phyloP scores from a whole-genome alignment of 257 asterid genomes.

The Fraxinus americana region DNA sequence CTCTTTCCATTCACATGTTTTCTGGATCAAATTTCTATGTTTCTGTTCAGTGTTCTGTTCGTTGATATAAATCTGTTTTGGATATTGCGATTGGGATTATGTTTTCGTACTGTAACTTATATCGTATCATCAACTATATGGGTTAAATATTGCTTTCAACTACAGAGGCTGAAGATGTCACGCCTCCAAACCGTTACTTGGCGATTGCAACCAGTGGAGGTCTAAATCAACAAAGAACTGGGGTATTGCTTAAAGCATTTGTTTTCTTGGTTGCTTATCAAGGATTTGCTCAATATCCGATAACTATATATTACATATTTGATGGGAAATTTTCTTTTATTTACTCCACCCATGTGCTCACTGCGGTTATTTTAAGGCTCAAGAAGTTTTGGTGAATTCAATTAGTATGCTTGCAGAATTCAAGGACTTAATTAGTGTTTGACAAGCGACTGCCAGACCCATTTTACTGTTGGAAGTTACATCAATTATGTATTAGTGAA shows the following conservation, averaged over 20 bases:
- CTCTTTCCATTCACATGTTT: background rate
- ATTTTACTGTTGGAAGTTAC: background rate
- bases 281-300: constrained; percentile 15
- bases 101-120: background rate
- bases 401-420: background rate
- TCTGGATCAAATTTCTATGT: constrained; percentile 9
- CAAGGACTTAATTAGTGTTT: background rate
- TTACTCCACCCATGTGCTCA: background rate
- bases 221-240: constrained; percentile 96
- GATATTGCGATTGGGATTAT: constrained; percentile 13
- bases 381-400: background rate
- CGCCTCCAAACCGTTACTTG: constrained; percentile 69
- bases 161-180: constrained; percentile 68
- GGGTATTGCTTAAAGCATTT: constrained; percentile 52
- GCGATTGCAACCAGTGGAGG: constrained; percentile 97
- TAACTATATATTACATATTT: constrained; percentile 10
- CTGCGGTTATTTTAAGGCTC: constrained; percentile 3
- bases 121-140: constrained; percentile 2
- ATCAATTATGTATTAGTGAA: constrained; percentile 8
- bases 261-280: background rate
- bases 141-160: constrained; percentile 19
- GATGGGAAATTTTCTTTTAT: constrained; percentile 8
- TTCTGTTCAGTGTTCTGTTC: constrained; percentile 12
- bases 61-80: constrained; percentile 17
- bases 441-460: background rate